Base-by-base conservation (phyloP, 257 asterid genomes). In the Paraleonurus japonicus region DNA sequence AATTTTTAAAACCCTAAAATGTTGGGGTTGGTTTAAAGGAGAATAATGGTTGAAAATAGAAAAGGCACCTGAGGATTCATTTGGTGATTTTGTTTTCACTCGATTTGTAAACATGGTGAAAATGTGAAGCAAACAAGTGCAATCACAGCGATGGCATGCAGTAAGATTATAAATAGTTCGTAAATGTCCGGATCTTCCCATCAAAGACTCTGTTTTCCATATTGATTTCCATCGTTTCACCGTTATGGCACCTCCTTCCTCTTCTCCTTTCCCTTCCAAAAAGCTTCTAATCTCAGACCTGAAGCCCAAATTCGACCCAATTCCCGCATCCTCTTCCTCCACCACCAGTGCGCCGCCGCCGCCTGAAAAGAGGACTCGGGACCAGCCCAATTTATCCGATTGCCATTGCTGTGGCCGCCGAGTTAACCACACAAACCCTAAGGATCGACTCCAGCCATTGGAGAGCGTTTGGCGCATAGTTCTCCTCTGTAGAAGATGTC, bases 381-480 rank as follows among this genome's bases (percentile, higher is more conserved):
- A 85, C 61, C 85, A 78, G 6, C 96, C 98, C 59, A 94, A 89
- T 81, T 79, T 91, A 16, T 86, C 95, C 61, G 88, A 88, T 57
- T 94, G 98, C 79, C 96, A 94, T 53, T 81, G 93, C 71, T 91
- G 98, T 63, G 72, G 83, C 67, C 37, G 72, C 81, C 89, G 85
- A 17, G 78, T 89, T 72, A 82, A 85, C 82, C 69, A 66, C 73
- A 75, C 87, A 15, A 87, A 86, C 81, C 95, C 97, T 16, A 81
- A 77, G 65, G 95, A 85, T 32, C 90, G 95, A 66, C 93, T 94
- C 50, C 96, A 71, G 60, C 84, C 86, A 33, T 65, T 94, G 76
- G 83, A 82, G 68, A 94, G 99, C 71, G 75, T 84, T 75, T 94
- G 99, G 99, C 88, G 99, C 45, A 81, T 94, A 63, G 91, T 89